Base-by-base conservation (phyloP, 139 green algal species). In the Zygnema circumcarinatum region DNA sequence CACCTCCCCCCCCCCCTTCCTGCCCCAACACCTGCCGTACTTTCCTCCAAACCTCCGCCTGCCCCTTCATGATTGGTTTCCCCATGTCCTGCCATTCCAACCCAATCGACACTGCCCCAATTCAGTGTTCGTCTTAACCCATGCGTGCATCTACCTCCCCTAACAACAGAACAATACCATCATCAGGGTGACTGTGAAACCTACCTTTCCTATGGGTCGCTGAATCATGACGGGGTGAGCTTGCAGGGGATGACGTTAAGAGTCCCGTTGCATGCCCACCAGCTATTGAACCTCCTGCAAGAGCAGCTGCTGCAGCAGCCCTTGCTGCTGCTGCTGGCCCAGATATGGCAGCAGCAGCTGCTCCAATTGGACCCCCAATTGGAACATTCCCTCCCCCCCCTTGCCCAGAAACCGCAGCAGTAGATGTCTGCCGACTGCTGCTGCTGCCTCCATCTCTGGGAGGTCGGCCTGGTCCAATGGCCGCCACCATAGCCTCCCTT, bases 301-400 rank as follows among this genome's bases (percentile, higher is more conserved):
- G 25, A 81, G 22, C 25, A 81, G 29, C 74, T 36, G 16, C 29
- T 42, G 39, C 74, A 21, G 39, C 76, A 38, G 47, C 76, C 21
- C 3, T 32, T 80, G 76, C 21, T 76, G 38, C 39, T 16, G 38
- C 38, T 32, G 20, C 1, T 2, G 2, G 32, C 1, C 1, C 38
- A 74, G 76, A 33, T 79, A 62, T 81, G 39, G 78, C 78, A 67
- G 78, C 38, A 33, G 74, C 74, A 31, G 1, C 25, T 52, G 1
- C 36, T 31, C 22, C 74, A 79, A n/a, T 73, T 7, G 32, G 39
- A 82, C 74, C 32, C 11, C 2, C 76, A 84, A 1, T 31, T 84
- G 76, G 25, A 56, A 33, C 76, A 22, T 32, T 2, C 22, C 25
- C 38, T 2, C 33, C 16, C 69, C 69, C 69, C 16, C 69, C 69